Evolutionary conservation across 768 basidiomycete genomes (phyloP).

Genomic region (Tylopilus subfusipes): DNA sequence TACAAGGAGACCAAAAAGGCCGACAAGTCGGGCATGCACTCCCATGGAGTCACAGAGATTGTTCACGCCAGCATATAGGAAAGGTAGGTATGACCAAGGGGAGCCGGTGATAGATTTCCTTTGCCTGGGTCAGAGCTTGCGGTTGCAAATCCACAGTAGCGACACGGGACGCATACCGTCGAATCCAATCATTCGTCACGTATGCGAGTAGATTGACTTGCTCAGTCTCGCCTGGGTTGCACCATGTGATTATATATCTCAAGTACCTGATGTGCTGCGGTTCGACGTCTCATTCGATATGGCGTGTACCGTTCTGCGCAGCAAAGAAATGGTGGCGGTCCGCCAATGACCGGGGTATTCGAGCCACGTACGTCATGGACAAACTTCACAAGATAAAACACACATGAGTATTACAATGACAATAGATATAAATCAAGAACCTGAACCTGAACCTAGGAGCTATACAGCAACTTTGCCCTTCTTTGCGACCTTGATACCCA

Average conservation of each 20-base stretch:
- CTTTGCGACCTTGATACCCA: constrained; percentile 78
- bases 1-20: no score
- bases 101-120: no score
- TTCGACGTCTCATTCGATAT: not conserved
- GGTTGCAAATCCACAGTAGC: no score
- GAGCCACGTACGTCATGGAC: not conserved
- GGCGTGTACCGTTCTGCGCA: not conserved
- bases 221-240: not conserved
- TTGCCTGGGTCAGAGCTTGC: no score
- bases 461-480: constrained; percentile 34
- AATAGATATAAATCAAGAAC: constrained; percentile 10
- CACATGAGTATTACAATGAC: constrained; percentile 16
- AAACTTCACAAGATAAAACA: not conserved
- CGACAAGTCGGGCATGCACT: no score
- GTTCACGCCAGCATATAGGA: no score
- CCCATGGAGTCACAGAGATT: no score
- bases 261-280: not conserved
- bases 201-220: no score
- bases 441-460: constrained; percentile 7
- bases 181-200: not conserved
- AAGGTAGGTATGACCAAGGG: no score
- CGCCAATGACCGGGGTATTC: not conserved
- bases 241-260: not conserved
- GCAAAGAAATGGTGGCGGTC: not conserved
- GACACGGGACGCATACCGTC: no score